Percentiles rank a stretch among this genome's conserved stretches.
Evolutionary conservation across 2,329 filamentous ascomycete species (phyloP).

Genomic region (Clonostachys sp.): DNA sequence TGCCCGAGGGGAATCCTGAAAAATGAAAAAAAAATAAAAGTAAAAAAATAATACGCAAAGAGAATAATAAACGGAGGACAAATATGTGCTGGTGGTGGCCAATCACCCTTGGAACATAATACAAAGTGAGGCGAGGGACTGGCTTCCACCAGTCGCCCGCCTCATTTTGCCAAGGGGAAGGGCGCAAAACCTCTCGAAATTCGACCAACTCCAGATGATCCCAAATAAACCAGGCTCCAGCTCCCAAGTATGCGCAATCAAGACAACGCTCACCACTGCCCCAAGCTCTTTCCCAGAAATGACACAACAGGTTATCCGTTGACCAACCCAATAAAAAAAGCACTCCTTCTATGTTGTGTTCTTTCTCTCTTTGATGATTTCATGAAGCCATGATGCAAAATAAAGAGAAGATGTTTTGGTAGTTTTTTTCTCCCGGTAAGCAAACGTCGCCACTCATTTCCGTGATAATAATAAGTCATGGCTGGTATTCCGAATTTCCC

Average conservation of each 20-base stretch:
- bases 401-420: not conserved
- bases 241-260: conserved; percentile 2
- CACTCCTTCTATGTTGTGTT: conserved; percentile 38
- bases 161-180: not conserved
- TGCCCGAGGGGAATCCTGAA: not conserved
- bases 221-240: conserved; percentile 2
- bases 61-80: not conserved
- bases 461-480: not conserved
- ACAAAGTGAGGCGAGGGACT: not conserved
- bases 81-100: not conserved
- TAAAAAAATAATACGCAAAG: conserved; percentile 2
- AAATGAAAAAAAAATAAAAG: conserved; percentile 2
- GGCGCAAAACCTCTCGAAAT: not conserved
- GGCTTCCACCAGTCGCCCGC: no score
- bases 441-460: conserved; percentile 1
- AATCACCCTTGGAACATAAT: not conserved
- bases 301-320: conserved; percentile 7
- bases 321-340: conserved; percentile 24
- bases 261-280: conserved; percentile 10
- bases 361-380: conserved; percentile 31
- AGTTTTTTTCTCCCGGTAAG: conserved; percentile 2
- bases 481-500: conserved; percentile 35
- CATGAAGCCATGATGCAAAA: conserved; percentile 2
- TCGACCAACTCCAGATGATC: conserved; percentile 3
- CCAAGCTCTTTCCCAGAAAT: conserved; percentile 19